A percentile compares a stretch with the other conserved stretches of the same genome.
Conservation (phyloP, 202 grass and related monocot genomes). For the Schoenoplectus tabernaemontani region DNA sequence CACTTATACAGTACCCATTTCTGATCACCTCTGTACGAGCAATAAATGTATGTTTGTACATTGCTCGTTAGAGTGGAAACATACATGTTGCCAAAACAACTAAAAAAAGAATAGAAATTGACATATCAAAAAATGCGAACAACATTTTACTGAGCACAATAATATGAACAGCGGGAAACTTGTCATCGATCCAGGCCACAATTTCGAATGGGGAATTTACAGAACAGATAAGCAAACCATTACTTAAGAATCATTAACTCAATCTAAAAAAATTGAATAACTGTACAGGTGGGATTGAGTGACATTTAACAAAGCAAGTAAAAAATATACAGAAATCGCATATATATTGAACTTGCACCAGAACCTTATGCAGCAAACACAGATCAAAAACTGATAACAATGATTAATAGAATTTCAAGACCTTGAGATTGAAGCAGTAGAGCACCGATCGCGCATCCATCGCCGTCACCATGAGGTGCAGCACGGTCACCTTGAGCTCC, state of each 20-base stretch:
- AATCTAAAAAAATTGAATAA: background rate
- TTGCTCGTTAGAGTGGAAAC: background rate
- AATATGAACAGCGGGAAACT: background rate
- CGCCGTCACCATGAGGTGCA: conserved; percentile 77
- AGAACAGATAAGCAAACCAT: background rate
- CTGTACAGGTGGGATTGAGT: background rate
- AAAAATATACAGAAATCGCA: background rate
- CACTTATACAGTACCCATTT: background rate
- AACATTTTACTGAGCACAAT: background rate
- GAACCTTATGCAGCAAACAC: background rate
- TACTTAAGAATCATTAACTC: background rate
- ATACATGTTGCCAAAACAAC: background rate
- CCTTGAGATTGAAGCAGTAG: conserved; percentile 95
- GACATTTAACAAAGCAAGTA: background rate
- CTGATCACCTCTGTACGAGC: background rate
- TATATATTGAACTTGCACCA: background rate
- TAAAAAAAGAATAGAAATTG: background rate
- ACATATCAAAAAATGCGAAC: background rate
- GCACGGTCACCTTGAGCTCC: conserved; percentile 58
- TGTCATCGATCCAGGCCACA: background rate
- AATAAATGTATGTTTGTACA: conserved; percentile 6
- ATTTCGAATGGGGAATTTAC: background rate
- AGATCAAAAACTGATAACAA: background rate
- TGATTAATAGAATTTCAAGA: background rate
- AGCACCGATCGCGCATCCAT: conserved; percentile 43